Percentiles rank a stretch among this genome's conserved stretches.
Conservation (phyloP, 2,329 filamentous ascomycete genomes). For the Sclerotinia minor region DNA sequence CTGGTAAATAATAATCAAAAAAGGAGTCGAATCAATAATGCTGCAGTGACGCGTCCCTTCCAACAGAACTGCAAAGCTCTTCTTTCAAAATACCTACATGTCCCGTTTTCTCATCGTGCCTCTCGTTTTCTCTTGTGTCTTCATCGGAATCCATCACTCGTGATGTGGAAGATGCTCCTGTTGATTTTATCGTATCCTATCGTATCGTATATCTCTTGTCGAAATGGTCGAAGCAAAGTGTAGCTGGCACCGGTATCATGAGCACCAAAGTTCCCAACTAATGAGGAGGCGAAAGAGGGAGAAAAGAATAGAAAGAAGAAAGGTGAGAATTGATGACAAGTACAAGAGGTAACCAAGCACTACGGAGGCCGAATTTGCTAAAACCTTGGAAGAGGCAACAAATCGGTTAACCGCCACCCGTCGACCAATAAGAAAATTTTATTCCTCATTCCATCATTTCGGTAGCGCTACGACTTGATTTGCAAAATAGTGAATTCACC, state of each 20-base stretch:
- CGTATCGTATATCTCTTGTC: not conserved
- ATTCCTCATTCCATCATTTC: not conserved
- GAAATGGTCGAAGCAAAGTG: too few species aligned
- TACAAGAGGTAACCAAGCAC: not conserved
- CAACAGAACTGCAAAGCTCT: not conserved
- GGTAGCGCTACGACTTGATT: conserved; percentile 8
- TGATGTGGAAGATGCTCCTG: not conserved
- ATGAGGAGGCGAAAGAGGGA: not conserved
- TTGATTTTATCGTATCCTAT: not conserved
- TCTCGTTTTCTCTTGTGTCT: not conserved
- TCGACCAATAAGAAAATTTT: not conserved
- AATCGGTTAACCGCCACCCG: not conserved
- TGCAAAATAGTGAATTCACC: not conserved
- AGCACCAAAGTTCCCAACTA: too few species aligned
- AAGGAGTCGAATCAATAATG: not conserved
- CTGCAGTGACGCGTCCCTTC: not conserved
- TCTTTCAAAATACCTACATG: too few species aligned
- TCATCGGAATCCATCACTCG: not conserved
- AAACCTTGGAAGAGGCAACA: not conserved
- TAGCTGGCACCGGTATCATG: not conserved
- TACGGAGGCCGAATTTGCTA: conserved; percentile 2
- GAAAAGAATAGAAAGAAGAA: not conserved
- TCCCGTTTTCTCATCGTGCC: not conserved
- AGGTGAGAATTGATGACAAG: not conserved
- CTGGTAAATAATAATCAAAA: not conserved